These are phyloP conservation scores for Monosporascus sp. DNA, from an alignment of 2,329 filamentous ascomycete species.

Conservation along the genomic window DNA sequence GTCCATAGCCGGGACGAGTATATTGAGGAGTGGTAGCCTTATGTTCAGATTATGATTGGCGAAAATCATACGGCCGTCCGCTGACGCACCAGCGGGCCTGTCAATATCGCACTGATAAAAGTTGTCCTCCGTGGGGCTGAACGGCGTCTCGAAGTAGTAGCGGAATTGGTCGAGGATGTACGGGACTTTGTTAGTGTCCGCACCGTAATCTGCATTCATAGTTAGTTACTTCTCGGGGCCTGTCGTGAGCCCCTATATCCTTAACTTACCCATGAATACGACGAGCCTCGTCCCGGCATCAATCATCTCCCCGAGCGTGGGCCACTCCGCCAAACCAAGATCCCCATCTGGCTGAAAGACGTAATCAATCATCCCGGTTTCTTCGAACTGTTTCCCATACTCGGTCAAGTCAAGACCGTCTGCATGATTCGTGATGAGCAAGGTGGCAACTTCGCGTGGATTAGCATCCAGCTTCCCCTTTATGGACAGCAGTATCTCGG, in stretches of 20 bases:
- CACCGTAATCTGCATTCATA: slow-evolving; percentile 51
- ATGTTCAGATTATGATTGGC: slow-evolving; percentile 35
- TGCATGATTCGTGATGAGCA: slow-evolving; percentile 58
- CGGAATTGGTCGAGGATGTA: slow-evolving; percentile 61
- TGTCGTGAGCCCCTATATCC: not conserved
- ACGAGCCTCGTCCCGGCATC: slow-evolving; percentile 57
- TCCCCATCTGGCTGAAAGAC: slow-evolving; percentile 46
- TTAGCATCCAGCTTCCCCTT: slow-evolving; percentile 65
- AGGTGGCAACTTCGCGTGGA: slow-evolving; percentile 68
- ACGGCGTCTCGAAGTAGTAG: slow-evolving; percentile 69
- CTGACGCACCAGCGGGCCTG: slow-evolving; percentile 44
- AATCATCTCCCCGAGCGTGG: slow-evolving; percentile 64
- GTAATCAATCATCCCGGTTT: slow-evolving; percentile 49
- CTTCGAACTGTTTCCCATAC: slow-evolving; percentile 48
- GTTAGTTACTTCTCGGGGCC: slow-evolving; percentile 9
- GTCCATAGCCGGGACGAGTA: slow-evolving; percentile 29
- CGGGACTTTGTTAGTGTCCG: slow-evolving; percentile 43
- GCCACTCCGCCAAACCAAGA: slow-evolving; percentile 52
- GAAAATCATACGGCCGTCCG: slow-evolving; percentile 37
- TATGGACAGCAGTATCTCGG: slow-evolving; percentile 58
- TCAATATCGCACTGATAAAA: slow-evolving; percentile 63
- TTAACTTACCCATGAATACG: slow-evolving; percentile 58
- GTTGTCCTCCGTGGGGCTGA: slow-evolving; percentile 51
- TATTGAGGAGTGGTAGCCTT: slow-evolving; percentile 22
- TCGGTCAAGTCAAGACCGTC: slow-evolving; percentile 52